Base-by-base conservation (phyloP, 192 early-diverging fungal genomes). In the Coemansia sp. region DNA sequence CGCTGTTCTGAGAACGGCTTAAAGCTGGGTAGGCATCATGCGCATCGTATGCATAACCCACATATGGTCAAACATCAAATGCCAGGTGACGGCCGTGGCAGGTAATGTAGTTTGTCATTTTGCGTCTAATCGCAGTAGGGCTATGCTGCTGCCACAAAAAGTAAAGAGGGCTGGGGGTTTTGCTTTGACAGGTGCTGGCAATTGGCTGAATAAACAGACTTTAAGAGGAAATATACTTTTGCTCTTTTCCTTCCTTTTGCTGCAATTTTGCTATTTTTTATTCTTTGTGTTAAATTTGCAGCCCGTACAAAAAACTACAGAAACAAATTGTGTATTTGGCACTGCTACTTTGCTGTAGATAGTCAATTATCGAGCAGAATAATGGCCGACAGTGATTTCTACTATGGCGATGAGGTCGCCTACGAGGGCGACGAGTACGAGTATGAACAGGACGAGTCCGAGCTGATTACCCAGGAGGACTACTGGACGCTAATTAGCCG, bases 401-500 rank as follows among this genome's bases (percentile, higher is more conserved):
- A 81, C 61, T 81, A 81, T 41, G 73, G 56, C 39, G 73, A 75
- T 39, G 78, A 81, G 52, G 56, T 75, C 59, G 45, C 59, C 23
- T 75, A 75, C 57, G 73, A 72, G 38, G 61, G 54, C 57, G 67
- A 73, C 55, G 73, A 61, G 41, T 68, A 73, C 32, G 73, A 57
- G 21, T 62, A 57, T 17, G 76, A 79, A 15, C 60, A 73, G 47
- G 64, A 62, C 55, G 79, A 82, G 37, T 66, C 57, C 32, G 79
- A 82, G 50, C 45, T 60, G 23, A 70, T 82, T 55, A 60, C 86
- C 14, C 89, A 91, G 72, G 90, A 91, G 59, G 94, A 98, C 82
- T 93, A 89, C 76, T 98, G 97, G 97, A 85, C 87, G 2, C 89
- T 98, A 49, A 97, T 99, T 72, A 84, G 90, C 4, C 85, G 92